Percentiles rank a stretch among this genome's conserved stretches.
Evolutionary conservation across 176 grass and related monocot genomes (phyloP).

Genomic region (Zizania latifolia): DNA sequence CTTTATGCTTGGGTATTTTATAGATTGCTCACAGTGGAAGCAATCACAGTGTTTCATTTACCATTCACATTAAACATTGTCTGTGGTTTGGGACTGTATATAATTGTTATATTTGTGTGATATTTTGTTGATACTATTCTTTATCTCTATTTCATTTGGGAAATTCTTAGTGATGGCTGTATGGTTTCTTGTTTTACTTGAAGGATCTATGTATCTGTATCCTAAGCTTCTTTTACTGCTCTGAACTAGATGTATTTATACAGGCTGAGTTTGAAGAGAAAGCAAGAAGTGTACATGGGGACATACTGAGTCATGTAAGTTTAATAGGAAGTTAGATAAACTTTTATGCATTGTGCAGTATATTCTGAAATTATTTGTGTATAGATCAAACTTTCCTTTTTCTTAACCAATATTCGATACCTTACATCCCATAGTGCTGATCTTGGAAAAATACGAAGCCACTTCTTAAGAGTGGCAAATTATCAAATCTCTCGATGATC

Average conservation of each 20-base stretch:
- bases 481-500: no score
- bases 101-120: not conserved
- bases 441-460: no score
- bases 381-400: not conserved
- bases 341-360: not conserved
- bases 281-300: slow-evolving; percentile 48
- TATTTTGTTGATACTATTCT: not conserved
- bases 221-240: not conserved
- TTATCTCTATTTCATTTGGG: not conserved
- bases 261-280: slow-evolving; percentile 80
- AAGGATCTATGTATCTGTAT: not conserved
- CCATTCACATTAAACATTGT: not conserved
- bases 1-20: not conserved
- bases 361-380: not conserved
- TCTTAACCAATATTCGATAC: not conserved
- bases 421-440: not conserved
- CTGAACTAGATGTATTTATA: slow-evolving; percentile 25
- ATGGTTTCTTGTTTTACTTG: slow-evolving; percentile 3
- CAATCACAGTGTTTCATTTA: not conserved
- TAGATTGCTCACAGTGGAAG: not conserved
- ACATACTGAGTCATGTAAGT: slow-evolving; percentile 76
- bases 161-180: not conserved
- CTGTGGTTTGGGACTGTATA: not conserved
- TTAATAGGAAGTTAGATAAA: not conserved
- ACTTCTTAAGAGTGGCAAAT: no score